Base-by-base conservation (phyloP, 2,329 filamentous ascomycete genomes). In the Beauveria pseudobassiana region DNA sequence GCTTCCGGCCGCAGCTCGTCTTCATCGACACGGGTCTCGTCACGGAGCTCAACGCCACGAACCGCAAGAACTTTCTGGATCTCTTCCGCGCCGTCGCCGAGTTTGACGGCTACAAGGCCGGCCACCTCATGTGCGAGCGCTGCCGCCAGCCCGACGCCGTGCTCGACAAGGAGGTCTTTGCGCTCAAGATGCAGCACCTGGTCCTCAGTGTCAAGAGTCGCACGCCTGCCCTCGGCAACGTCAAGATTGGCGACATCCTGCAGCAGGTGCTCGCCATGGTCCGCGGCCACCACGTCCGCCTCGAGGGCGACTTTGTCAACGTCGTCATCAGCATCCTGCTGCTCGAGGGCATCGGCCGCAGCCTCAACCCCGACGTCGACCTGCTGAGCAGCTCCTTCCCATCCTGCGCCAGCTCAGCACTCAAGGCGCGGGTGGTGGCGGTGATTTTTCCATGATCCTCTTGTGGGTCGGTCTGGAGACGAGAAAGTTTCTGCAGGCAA, bases 281-380 rank as follows among this genome's bases (percentile, higher is more conserved):
- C 34, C 86, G 95, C 61, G 79, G 81, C 10, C 95, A 99, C 72
- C 95, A 99, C 71, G 95, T 99, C 4, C 84, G 95, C 9, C 83
- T 99, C 56, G 95, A 99, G 74, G 95, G 95, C 9, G 95, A 99
- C 73, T 99, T 98, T 71, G 92, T 99, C 71, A 99, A 99, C 71
- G 95, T 99, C 5, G 93, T 99, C 34, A 88, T 99, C 63, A 96
- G 91, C 63, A 97, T 98, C 59, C 78, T 99, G 40, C 81, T 99
- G 2, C 81, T 99, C 1, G 95, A 99, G 73, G 95, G 95, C 7
- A 99, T 98, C 69, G 95, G 95, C 0, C 84, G 95, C 64, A 91
- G 82, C 63, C 77, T 99, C 18, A 88, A 98, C 72, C 93, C 95
- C 0, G 81, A 93, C 59, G 79, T 97, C 52, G 95, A 99, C 75